phyloP scores from a whole-genome alignment of 306 rosid species.

The Gillenia trifoliata region DNA sequence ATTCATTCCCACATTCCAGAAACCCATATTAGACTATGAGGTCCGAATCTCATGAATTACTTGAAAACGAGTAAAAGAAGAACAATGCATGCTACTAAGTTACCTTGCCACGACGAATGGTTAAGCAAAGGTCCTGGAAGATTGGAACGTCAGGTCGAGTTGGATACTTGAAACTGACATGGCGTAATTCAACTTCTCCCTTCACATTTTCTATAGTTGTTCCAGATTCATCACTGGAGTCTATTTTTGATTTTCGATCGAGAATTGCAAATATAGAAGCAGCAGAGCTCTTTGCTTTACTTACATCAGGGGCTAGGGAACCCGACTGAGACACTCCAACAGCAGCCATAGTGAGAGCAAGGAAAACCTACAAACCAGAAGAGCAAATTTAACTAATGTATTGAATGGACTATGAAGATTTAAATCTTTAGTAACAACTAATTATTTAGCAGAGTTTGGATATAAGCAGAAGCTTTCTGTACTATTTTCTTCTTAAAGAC shows the following conservation, averaged over 20 bases:
- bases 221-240: constrained; percentile 38
- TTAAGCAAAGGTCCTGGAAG: constrained; percentile 35
- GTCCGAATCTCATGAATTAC: neutral
- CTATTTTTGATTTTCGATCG: constrained; percentile 33
- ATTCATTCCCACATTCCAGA: neutral
- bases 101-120: constrained; percentile 46
- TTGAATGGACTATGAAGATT: neutral
- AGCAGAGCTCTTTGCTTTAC: constrained; percentile 36
- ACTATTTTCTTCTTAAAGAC: neutral
- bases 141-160: constrained; percentile 35
- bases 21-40: neutral
- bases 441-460: neutral
- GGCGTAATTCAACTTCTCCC: constrained; percentile 36
- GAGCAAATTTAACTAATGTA: neutral
- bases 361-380: constrained; percentile 36
- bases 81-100: neutral
- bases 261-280: constrained; percentile 37
- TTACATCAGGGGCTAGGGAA: constrained; percentile 34
- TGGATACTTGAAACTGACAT: constrained; percentile 42
- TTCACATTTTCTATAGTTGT: constrained; percentile 22
- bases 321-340: constrained; percentile 34
- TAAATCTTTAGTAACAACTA: neutral
- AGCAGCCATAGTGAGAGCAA: constrained; percentile 41
- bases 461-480: neutral
- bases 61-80: neutral